Conservation (phyloP, 176 grass and related monocot species). For the Tuctoria greenei region DNA sequence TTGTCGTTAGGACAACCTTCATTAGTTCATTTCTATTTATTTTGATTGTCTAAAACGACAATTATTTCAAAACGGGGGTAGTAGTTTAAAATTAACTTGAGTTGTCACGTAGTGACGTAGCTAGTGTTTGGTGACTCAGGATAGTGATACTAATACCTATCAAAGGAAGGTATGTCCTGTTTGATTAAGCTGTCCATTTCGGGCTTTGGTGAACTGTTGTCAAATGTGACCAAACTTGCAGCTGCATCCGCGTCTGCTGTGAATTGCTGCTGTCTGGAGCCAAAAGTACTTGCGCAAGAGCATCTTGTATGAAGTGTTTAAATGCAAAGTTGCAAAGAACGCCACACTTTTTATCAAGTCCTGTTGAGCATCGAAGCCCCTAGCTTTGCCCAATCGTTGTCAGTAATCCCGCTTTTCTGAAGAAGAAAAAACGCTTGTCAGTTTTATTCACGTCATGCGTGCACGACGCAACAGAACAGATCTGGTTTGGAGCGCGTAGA, state of each 20-base stretch:
- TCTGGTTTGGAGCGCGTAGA: no score
- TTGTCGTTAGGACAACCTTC: no score
- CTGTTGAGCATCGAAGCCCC: background rate
- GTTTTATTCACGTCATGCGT: no score
- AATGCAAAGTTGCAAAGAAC: background rate
- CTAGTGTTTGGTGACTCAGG: background rate
- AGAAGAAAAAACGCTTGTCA: background rate
- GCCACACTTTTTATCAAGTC: background rate
- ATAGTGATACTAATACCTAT: background rate
- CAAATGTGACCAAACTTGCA: background rate
- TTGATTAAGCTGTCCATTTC: no score
- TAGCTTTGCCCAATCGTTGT: background rate
- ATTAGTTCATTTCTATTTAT: no score
- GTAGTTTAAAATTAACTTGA: no score
- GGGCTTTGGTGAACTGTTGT: background rate
- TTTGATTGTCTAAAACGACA: no score
- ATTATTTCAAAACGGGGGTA: no score
- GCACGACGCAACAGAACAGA: no score
- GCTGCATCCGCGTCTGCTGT: background rate
- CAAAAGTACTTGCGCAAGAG: background rate
- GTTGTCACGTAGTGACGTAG: constrained; percentile 2
- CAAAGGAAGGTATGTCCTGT: background rate
- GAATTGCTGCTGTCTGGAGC: background rate
- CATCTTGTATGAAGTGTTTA: background rate
- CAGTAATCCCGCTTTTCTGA: background rate